Evolutionary conservation across 371 early-diverging fungal species (phyloP), one percentile per base, ranked within the genome.

Genomic region (Actinomortierella wolfii): DNA sequence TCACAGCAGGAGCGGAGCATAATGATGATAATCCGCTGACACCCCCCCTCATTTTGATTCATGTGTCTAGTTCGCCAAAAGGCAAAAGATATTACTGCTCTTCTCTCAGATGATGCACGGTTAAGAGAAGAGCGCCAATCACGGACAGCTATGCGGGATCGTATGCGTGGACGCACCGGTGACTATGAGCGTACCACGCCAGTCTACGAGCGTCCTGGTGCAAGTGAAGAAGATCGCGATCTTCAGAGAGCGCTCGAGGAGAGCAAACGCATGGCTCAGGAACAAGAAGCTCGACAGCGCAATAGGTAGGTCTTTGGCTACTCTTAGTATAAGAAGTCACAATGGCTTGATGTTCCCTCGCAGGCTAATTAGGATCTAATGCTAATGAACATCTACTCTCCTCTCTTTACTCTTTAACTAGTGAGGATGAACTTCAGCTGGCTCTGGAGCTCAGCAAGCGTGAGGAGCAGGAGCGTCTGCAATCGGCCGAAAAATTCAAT

Each of bases 41-140:
- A n/a, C n/a, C n/a, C n/a, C n/a, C n/a, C 17, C 42, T 46, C n/a
- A 11, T 28, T 50, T 28, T 24, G 11, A 13, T 5, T 23, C 28
- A n/a, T 13, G 41, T 50, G 18, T 39, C 42, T 57, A 93, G 97
- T 97, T 7, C 94, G 97, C 18, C 91, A 95, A 69, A 95, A 94
- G 76, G 92, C 94, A 51, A 96, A 94, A 61, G 95, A 94, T 54
- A 86, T 98, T 43, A 92, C 95, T 9, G 81, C 82, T 7, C 78
- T 97, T 34, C 76, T 97, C 43, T 71, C 85, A 2, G 94, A 97
- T 64, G 95, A 94, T 2, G 71, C 85, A 7, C 85, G 89, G 17
- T 76, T 97, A 43, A 85, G 84, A 49, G 92, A 92, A 59, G 92
- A 88, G 63, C 89, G 97, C 40, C 79, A 77, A 28, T 83, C 84